Evolutionary conservation across 768 basidiomycete species (phyloP).

Genomic region (Holtermannia corniformis): DNA sequence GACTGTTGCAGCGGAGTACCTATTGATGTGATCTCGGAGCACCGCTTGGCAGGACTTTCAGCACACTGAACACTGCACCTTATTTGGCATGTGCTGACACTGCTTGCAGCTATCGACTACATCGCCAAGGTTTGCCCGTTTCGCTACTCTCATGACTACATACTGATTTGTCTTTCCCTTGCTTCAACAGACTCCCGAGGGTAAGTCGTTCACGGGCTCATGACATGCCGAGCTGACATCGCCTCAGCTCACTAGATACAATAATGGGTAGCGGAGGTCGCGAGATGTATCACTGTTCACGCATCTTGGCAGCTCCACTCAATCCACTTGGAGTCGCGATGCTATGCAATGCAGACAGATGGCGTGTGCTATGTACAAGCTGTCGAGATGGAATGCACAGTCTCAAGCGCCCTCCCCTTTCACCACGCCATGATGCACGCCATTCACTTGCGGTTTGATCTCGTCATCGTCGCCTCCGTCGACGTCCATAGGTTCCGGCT

Average conservation of each 20-base stretch:
- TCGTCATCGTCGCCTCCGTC: slow-evolving; percentile 1
- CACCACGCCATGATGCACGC: background rate
- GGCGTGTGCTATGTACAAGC: no score
- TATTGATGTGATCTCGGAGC: no score
- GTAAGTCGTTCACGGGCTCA: slow-evolving; percentile 42
- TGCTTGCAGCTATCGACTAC: slow-evolving; percentile 73
- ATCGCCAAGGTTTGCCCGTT: slow-evolving; percentile 53
- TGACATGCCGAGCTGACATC: slow-evolving; percentile 3
- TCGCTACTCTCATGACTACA: background rate
- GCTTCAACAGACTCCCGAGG: slow-evolving; percentile 59
- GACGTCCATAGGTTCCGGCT: background rate
- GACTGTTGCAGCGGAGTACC: no score
- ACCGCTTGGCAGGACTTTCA: no score
- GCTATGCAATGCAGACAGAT: no score
- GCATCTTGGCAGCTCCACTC: no score
- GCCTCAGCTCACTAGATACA: slow-evolving; percentile 19
- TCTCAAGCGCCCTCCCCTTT: background rate
- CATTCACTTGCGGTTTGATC: background rate
- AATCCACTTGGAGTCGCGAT: no score
- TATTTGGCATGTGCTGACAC: no score
- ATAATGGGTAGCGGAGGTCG: background rate
- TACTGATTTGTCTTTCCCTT: background rate
- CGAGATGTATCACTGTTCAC: slow-evolving; percentile 9
- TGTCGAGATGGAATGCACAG: no score
- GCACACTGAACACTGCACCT: slow-evolving; percentile 1